Evolutionary conservation across 140 eudicot species (phyloP).

Genomic region (Bidens hawaiensis): DNA sequence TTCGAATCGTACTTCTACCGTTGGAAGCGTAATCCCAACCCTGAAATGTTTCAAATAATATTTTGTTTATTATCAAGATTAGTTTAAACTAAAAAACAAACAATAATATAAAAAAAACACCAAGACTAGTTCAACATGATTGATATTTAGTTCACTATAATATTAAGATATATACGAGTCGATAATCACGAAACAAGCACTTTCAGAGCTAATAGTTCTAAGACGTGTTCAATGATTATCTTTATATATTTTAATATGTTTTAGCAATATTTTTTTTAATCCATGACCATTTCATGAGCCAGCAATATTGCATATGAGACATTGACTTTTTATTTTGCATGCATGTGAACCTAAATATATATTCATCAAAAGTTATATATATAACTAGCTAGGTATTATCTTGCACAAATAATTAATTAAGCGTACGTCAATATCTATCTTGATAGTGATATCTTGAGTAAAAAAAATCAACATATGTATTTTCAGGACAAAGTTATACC

Average conservation of each 20-base stretch:
- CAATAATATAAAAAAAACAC: neutral
- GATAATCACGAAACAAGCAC: neutral
- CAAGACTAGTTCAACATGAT: conserved; percentile 1
- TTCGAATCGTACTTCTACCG: conserved; percentile 75
- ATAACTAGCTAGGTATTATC: too few relatives aligned
- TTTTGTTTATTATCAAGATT: neutral
- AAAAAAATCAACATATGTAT: too few relatives aligned
- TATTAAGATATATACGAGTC: neutral
- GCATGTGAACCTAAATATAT: too few relatives aligned
- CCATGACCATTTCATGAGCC: conserved; percentile 10
- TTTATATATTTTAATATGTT: neutral
- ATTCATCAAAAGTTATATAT: too few relatives aligned
- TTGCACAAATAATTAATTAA: neutral
- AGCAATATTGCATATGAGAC: conserved; percentile 1
- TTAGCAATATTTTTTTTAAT: neutral
- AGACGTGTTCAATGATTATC: neutral
- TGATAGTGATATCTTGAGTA: neutral
- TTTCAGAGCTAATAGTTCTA: neutral
- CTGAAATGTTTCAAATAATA: conserved; percentile 33
- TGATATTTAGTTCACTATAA: neutral
- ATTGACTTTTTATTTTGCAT: too few relatives aligned
- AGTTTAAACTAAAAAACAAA: neutral
- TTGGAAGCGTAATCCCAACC: conserved; percentile 86
- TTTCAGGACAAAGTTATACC: neutral
- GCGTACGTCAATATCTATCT: neutral